phyloP scores from a whole-genome alignment of 495 filamentous ascomycete genomes.

The Penicillium lividum region DNA sequence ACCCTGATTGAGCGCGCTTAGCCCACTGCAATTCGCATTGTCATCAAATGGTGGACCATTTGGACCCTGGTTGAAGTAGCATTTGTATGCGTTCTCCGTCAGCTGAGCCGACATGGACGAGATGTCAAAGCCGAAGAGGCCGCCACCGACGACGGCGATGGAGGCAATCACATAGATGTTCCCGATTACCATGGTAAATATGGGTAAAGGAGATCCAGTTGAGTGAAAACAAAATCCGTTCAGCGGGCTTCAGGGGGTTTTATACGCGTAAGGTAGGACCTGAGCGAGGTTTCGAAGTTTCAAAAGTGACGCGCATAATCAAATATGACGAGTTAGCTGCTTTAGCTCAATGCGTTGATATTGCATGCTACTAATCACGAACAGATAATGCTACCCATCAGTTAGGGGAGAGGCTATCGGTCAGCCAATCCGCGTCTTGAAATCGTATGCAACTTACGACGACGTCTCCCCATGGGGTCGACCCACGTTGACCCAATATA shows the following conservation, averaged over 20 bases:
- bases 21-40: constrained; percentile 44
- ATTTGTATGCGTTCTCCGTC: constrained; percentile 55
- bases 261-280: neutral
- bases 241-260: neutral
- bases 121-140: constrained; percentile 82
- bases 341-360: constrained; percentile 7
- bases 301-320: neutral
- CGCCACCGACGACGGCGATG: constrained; percentile 75
- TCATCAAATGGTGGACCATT: constrained; percentile 26
- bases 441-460: neutral
- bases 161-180: constrained; percentile 76
- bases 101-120: constrained; percentile 80
- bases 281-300: neutral
- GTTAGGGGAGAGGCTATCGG: neutral
- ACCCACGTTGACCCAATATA: neutral
- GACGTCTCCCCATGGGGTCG: constrained; percentile 8
- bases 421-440: neutral
- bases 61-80: constrained; percentile 61
- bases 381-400: constrained; percentile 3
- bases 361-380: neutral
- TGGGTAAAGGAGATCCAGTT: neutral
- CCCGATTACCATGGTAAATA: constrained; percentile 11
- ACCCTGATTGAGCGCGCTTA: constrained; percentile 50
- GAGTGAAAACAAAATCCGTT: neutral
- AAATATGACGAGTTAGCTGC: neutral